Evolutionary conservation across 148 eudicot genomes (phyloP), one percentile per base, ranked within the genome.

Genomic region (Rhododendron molle): DNA sequence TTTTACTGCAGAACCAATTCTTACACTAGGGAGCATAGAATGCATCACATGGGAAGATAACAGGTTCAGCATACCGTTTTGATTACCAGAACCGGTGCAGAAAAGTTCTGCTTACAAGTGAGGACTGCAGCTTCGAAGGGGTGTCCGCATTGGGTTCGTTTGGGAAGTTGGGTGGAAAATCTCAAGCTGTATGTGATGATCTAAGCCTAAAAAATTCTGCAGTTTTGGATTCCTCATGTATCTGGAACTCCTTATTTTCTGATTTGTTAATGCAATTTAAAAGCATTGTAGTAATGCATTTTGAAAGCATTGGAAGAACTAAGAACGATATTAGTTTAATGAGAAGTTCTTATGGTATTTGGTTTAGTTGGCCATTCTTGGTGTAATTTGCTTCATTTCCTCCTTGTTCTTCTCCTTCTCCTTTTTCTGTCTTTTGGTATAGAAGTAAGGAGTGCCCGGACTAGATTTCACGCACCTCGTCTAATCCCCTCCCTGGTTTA

Each of bases 1-100:
- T 8, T 46, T 50, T 83, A 5, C 50, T 85, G 92, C 95, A 96
- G 99, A 96, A 90, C 99, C 99, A 76, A 95, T 96, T 88, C 96
- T 96, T 83, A 94, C 98, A 23, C 78, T 92, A 85, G 99, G 99
- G 81, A 91, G 94, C 89, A 96, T 85, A 3, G 88, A 94, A 50
- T 94, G 95, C 87, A 71, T 88, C 85, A 93, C 95, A n/a, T 96
- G 32, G 32, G 32, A 32, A 32, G 32, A 32, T 32, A 32, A 32
- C 32, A 32, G 32, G 32, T 32, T 32, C 32, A 32, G 32, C 32
- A 32, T 32, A 32, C 32, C 32, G 1, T 32, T 32, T 32, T 32
- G 32, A 32, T 32, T 32, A 32, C 32, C 32, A 32, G 32, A 32
- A 32, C 32, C 32, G 32, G 32, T 32, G 32, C 0, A 0, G 32